Evolutionary conservation across 2,329 filamentous ascomycete genomes (phyloP), one percentile per base, ranked within the genome.

Genomic region (Bipolaris oryzae): DNA sequence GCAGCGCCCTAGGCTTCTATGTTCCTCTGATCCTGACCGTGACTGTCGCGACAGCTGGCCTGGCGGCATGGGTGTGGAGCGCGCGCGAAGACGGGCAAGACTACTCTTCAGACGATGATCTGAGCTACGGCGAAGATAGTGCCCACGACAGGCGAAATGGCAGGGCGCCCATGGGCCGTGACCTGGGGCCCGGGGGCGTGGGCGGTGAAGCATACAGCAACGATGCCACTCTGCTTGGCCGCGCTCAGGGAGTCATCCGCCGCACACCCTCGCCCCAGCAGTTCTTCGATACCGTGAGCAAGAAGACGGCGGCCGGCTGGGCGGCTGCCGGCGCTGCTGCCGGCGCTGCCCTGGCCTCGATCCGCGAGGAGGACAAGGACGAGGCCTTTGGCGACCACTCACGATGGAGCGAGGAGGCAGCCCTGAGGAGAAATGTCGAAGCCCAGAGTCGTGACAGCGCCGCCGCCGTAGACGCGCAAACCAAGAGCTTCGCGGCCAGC

Each of bases 31-130:
- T 88, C 63, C 78, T 96, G 63, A 97, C 93, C 47, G 87, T 96
- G 56, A 93, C 92, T 44, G 87, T 96, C 66, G 94, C 94, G 58
- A 92, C 93, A 20, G 88, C 90, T 53, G 92, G 93, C 33, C 79
- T 96, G 45, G 93, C 89, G 50, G 92, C 92, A 55, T 98, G 94
- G 94, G 87, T 93, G 58, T 96, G 92, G 92, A 96, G 90, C 75
- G 92, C 96, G 79, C 89, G 91, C 70, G 86, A 84, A 70, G 88
- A 90, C 64, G 85, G 88, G 56, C 88, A 91, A 50, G 88, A 92
- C 25, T 84, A 87, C 50, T 83, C 85, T 55, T 83, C 87, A 60
- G 81, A 83, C 61, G 66, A 69, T 37, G 67, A 69, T 50, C 72
- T 77, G 42, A 73, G 71, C 63, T 77, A 77, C 67, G 81, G 81